Conservation (phyloP, 2,329 filamentous ascomycete species). For the Penicillium sp. region DNA sequence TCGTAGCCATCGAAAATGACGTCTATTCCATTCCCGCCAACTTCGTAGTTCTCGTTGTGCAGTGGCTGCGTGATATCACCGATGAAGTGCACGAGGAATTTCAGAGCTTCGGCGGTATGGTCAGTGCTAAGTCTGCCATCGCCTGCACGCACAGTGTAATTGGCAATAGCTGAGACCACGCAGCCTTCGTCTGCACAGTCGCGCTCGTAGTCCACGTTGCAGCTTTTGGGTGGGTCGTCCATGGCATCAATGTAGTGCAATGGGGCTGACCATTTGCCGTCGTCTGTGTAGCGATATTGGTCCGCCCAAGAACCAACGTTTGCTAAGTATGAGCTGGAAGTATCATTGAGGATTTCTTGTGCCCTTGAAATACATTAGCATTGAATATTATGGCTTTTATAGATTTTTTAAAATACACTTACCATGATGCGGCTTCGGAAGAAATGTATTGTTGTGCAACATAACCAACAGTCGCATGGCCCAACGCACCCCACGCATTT, state of each 20-base stretch:
- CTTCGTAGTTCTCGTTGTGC: conserved; percentile 57
- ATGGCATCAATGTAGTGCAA: conserved; percentile 54
- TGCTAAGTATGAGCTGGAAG: conserved; percentile 48
- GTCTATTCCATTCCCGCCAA: conserved; percentile 66
- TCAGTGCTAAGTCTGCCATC: conserved; percentile 29
- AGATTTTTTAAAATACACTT: not conserved
- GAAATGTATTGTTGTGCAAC: conserved; percentile 52
- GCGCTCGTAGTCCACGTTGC: conserved; percentile 50
- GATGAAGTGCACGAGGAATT: conserved; percentile 53
- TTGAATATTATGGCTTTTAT: too few species aligned
- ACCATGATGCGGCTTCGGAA: conserved; percentile 44
- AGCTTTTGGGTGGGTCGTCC: conserved; percentile 47
- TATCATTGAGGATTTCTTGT: conserved; percentile 44
- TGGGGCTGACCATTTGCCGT: conserved; percentile 46
- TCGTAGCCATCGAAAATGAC: conserved; percentile 59
- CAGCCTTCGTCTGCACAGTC: conserved; percentile 53
- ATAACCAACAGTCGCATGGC: conserved; percentile 55
- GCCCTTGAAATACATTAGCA: conserved; percentile 23
- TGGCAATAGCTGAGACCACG: conserved; percentile 53
- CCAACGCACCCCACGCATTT: conserved; percentile 52
- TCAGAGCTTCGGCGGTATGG: conserved; percentile 45
- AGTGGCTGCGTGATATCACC: conserved; percentile 75
- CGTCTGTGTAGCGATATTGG: conserved; percentile 48
- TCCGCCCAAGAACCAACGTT: conserved; percentile 56
- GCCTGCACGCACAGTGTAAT: conserved; percentile 39